phyloP scores from a whole-genome alignment of 108 stramenopile genomes.

The Aurantiochytrium sp. region DNA sequence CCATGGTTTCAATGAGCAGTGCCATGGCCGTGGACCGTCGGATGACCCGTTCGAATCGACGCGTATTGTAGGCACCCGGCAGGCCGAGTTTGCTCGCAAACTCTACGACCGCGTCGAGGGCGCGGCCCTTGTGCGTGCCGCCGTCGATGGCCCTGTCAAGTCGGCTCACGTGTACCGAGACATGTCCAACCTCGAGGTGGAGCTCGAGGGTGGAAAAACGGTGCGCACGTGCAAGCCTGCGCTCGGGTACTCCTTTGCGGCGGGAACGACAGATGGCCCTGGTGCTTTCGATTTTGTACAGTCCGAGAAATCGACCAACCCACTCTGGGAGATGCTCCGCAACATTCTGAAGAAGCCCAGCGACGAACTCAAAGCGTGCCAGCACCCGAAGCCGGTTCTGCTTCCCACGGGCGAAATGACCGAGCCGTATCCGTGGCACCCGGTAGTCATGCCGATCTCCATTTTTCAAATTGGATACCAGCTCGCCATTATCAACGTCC shows the following conservation, averaged over 20 bases:
- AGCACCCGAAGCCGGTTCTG: conserved; percentile 54
- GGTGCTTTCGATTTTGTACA: conserved; percentile 52
- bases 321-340: conserved; percentile 47
- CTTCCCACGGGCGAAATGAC: conserved; percentile 47
- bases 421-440: conserved; percentile 55
- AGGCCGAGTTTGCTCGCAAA: conserved; percentile 33
- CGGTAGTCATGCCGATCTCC: conserved; percentile 44
- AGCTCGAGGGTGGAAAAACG: conserved; percentile 28
- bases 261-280: conserved; percentile 59
- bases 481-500: conserved; percentile 50
- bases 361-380: conserved; percentile 43
- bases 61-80: conserved; percentile 47
- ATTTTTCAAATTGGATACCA: conserved; percentile 35
- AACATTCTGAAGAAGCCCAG: conserved; percentile 45
- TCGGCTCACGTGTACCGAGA: conserved; percentile 49
- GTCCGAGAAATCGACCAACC: conserved; percentile 42
- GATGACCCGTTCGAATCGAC: conserved; percentile 52
- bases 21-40: conserved; percentile 48
- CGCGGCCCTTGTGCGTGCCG: background rate
- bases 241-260: conserved; percentile 54
- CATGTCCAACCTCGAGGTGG: conserved; percentile 44
- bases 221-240: conserved; percentile 44
- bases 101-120: conserved; percentile 17
- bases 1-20: conserved; percentile 41
- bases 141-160: conserved; percentile 29